Conservation (phyloP, 1,139 yeast genomes). For the Yamadazyma taylorii region DNA sequence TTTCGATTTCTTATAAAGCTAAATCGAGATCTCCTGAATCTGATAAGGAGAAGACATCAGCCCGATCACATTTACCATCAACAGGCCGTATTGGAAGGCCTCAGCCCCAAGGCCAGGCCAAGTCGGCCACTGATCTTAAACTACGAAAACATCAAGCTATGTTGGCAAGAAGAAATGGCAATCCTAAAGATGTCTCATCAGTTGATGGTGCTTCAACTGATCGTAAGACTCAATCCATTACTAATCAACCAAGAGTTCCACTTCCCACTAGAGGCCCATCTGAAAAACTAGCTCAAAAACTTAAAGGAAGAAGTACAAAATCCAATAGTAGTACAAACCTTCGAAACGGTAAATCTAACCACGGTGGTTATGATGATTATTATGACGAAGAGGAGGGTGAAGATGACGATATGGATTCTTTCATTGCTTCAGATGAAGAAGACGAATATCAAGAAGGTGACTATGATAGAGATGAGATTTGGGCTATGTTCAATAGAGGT, state of each 20-base stretch:
- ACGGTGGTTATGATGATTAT: constrained; percentile 7
- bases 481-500: constrained; percentile 80
- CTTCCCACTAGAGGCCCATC: constrained; percentile 26
- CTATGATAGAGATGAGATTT: constrained; percentile 81
- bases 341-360: too few species aligned
- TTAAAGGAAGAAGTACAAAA: constrained; percentile 16
- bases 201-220: too few species aligned
- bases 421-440: constrained; percentile 61
- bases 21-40: constrained; percentile 34
- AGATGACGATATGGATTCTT: constrained; percentile 46
- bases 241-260: constrained; percentile 18
- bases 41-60: background rate
- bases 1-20: constrained; percentile 35
- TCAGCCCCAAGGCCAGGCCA: background rate
- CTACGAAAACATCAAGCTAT: too few species aligned
- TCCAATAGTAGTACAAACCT: too few species aligned
- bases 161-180: background rate
- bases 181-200: too few species aligned
- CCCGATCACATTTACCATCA: background rate
- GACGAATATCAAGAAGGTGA: constrained; percentile 38
- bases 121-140: too few species aligned
- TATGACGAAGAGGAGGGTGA: constrained; percentile 27
- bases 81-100: background rate
- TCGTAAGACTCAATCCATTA: too few species aligned
- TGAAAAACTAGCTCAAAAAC: constrained; percentile 25